Evolutionary conservation across 495 filamentous ascomycete genomes (phyloP).

Genomic region (Penicillium diatomitis): DNA sequence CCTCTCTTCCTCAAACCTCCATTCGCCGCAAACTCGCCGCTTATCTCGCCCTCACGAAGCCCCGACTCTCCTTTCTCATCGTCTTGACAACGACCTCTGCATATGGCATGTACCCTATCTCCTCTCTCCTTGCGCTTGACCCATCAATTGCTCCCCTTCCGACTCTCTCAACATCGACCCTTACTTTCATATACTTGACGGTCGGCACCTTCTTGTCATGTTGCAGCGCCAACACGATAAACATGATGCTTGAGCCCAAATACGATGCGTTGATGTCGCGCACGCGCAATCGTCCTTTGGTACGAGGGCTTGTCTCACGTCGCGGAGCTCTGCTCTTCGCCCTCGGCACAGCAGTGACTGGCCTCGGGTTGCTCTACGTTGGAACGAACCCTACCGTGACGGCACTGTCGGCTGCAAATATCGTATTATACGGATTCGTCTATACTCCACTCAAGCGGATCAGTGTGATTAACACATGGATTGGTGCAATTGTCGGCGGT

Average conservation of each 20-base stretch:
- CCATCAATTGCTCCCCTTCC: conserved; percentile 64
- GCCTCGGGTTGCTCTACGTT: conserved; percentile 63
- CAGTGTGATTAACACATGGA: conserved; percentile 87
- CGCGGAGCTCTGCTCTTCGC: conserved; percentile 76
- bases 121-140: conserved; percentile 39
- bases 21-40: conserved; percentile 69
- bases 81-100: conserved; percentile 85
- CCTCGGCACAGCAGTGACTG: conserved; percentile 52
- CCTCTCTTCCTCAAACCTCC: conserved; percentile 57
- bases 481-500: conserved; percentile 82
- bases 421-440: conserved; percentile 76
- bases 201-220: conserved; percentile 77
- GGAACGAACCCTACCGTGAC: conserved; percentile 93
- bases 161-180: conserved; percentile 73
- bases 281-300: conserved; percentile 81
- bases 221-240: conserved; percentile 84
- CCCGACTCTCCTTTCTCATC: conserved; percentile 84
- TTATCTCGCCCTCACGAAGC: conserved; percentile 87
- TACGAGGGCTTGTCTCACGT: conserved; percentile 69
- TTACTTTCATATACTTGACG: conserved; percentile 89
- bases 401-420: conserved; percentile 76
- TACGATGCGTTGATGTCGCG: conserved; percentile 89
- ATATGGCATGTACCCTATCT: conserved; percentile 86
- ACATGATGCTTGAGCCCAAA: conserved; percentile 90
- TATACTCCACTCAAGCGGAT: conserved; percentile 91